Base-by-base conservation (phyloP, 2,329 filamentous ascomycete genomes). In the Zymoseptoria ardabiliae region DNA sequence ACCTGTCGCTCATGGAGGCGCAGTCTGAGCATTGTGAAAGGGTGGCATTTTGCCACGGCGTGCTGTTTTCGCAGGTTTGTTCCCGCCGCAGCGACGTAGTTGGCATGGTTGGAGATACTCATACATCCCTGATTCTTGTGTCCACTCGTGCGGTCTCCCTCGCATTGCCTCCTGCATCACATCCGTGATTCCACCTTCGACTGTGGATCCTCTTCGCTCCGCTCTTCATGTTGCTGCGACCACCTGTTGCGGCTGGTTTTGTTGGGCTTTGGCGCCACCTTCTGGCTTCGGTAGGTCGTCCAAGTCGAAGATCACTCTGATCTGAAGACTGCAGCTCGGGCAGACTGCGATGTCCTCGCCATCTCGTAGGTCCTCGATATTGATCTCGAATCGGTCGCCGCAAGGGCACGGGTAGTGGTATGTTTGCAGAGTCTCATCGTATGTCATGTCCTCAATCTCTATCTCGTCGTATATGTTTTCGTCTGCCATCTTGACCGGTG, bases 371-470 rank as follows among this genome's bases (percentile, higher is more conserved):
- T 97, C 92, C 58, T 82, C 85, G 58, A 97, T 85, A 20, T 83
- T 84, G 71, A 94, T 97, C 78, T 97, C 90, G 78, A 99, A 99
- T 61, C 90, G 85, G 78, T 99, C 94, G 78, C 94, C 94, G 76
- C 94, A 99, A 1, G 94, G 94, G 74, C 94, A 99, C 13, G 94
- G 94, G 74, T 96, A 96, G 77, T 93, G 89, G 79, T 96, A 99
- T 68, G 96, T 87, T 74, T 96, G 88, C 49, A 91, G 82, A 3
- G 82, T 81, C 53, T 85, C 78, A 75, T 97, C 91, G 74, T 85
- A 97, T 70, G 89, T 94, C 91, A 97, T 96, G 77, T 99, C 94
- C 66, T 97, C 93, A 78, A 97, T 97, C 75, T 97, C 93, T 76
- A 97, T 93, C 76, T 97, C 93, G 72, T 97, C 93, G 80, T 97